Evolutionary conservation across 1,284 basidiomycete species (phyloP).

Genomic region (Leucoagaricus sp.): DNA sequence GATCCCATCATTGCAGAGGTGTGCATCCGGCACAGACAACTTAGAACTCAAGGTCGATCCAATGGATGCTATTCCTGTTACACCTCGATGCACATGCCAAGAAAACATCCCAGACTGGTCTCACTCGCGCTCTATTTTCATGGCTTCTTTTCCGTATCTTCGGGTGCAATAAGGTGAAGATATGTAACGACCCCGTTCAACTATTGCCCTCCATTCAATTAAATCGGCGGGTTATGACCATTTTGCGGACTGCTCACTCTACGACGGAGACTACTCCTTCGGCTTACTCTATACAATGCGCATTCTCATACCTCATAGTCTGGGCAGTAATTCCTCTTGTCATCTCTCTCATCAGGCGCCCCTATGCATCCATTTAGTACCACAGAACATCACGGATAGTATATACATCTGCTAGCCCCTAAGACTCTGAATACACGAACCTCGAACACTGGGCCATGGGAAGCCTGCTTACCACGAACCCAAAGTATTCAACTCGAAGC

Average conservation of each 20-base stretch:
- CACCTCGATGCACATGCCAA: conserved; percentile 12
- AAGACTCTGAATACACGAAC: too few relatives aligned
- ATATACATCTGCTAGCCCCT: too few relatives aligned
- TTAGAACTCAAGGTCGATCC: conserved; percentile 10
- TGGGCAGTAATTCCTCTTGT: too few relatives aligned
- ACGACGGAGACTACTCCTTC: background rate
- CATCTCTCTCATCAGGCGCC: too few relatives aligned
- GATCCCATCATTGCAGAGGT: conserved; percentile 5
- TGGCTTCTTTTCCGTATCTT: conserved; percentile 12
- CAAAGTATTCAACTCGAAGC: too few relatives aligned
- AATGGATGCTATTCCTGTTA: conserved; percentile 7
- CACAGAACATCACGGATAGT: too few relatives aligned
- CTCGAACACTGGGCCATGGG: too few relatives aligned
- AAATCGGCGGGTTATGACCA: conserved; percentile 11
- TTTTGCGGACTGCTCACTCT: background rate
- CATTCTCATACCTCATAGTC: background rate
- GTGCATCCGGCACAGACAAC: conserved; percentile 1
- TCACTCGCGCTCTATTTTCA: conserved; percentile 9
- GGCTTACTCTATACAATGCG: background rate
- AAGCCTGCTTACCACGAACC: too few relatives aligned
- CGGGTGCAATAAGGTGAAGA: conserved; percentile 15
- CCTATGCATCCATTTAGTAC: too few relatives aligned
- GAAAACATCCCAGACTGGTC: background rate
- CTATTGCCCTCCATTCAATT: background rate
- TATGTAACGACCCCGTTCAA: conserved; percentile 2